Base-by-base conservation (phyloP, 495 filamentous ascomycete genomes). In the Cetradonia linearis region DNA sequence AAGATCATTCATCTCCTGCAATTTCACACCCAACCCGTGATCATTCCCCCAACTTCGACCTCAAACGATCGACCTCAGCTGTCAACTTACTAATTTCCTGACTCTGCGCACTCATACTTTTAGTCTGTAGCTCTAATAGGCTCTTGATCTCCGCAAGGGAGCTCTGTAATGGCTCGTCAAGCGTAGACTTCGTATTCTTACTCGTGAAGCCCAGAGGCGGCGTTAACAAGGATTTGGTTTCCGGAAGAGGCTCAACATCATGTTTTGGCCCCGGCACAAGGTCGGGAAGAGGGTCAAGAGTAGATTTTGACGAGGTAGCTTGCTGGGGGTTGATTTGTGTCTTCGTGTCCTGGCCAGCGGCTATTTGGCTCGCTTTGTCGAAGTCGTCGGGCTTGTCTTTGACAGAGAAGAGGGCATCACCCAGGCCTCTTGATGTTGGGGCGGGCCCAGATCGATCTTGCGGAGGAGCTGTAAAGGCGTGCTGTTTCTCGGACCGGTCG, bases 1-100 rank as follows among this genome's bases (percentile, higher is more conserved):
- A 46, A 46, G 20, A 8, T 46, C 42, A 14, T 46, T 2, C 31
- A 23, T 34, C 4, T 3, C 28, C 30, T 25, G 13, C 16, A 13
- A 36, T 33, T 20, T 30, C 30, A 54, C 33, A 1, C 9, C n/a
- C n/a, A n/a, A 46, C 20, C 5, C 8, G 42, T 46, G 25, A 9
- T 56, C 30, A 62, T 28, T 65, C 63, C 30, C 63, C 63, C 44
- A 65, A 37, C 54, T 62, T 78, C 70, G 80, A 81, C 76, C 88
- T 89, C 61, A 92, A 72, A 16, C 75, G 76, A 70, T 86, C 86
- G 18, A 92, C 82, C 69, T 91, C 86, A 28, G 73, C 72, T 0
- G 83, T 81, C 46, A 92, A 69, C 38, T 79, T 72, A 20, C 69
- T 73, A 62, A 90, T 88, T 71, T 85, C 77, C 56, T 86, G 81